Conservation (phyloP, 768 basidiomycete genomes). For the Basidioascus undulatus region DNA sequence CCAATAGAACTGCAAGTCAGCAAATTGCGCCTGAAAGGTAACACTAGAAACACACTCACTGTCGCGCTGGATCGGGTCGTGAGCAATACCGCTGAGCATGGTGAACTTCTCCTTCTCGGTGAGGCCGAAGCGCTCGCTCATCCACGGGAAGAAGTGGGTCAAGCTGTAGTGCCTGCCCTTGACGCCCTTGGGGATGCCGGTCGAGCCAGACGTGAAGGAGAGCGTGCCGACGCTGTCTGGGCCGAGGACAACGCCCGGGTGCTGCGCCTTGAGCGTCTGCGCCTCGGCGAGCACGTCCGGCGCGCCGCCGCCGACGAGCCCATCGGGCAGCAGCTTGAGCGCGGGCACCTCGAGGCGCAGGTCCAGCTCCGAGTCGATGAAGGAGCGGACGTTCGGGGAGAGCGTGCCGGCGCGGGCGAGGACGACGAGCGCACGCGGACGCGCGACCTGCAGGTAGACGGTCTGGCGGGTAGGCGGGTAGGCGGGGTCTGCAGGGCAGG, state of each 20-base stretch:
- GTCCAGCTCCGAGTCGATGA: conserved; percentile 46
- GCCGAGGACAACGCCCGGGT: conserved; percentile 66
- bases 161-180: conserved; percentile 80
- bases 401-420: conserved; percentile 74
- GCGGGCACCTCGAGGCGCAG: conserved; percentile 82
- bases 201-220: conserved; percentile 90
- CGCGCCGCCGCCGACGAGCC: conserved; percentile 40
- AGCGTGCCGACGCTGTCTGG: conserved; percentile 86
- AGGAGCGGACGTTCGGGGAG: conserved; percentile 55
- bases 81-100: conserved; percentile 96
- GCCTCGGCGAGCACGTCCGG: conserved; percentile 35
- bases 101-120: conserved; percentile 61
- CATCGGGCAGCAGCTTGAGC: conserved; percentile 42
- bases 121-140: conserved; percentile 67
- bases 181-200: conserved; percentile 96
- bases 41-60: conserved; percentile 34
- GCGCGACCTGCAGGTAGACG: conserved; percentile 76
- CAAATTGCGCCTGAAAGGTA: background rate
- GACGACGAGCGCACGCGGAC: conserved; percentile 70
- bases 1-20: conserved; percentile 3
- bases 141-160: conserved; percentile 99
- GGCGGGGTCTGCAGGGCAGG: conserved; percentile 47
- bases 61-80: conserved; percentile 95
- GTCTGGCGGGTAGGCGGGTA: conserved; percentile 84
- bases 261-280: conserved; percentile 32